Conservation (phyloP, 1,284 basidiomycete species). For the Testicularia cyperi region DNA sequence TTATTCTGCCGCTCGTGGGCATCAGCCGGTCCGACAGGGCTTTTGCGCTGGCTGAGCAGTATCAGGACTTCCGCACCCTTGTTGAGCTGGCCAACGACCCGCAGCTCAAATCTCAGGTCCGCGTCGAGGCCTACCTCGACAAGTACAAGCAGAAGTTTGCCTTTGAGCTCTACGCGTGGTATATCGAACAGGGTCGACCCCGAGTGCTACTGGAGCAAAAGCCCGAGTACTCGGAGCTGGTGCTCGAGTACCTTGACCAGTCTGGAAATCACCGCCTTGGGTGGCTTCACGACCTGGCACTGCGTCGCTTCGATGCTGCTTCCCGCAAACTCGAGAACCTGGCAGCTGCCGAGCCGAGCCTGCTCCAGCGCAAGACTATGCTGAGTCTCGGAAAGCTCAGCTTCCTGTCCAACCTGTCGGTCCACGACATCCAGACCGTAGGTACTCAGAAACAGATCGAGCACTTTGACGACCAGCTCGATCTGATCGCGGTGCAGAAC, state of each 20-base stretch:
- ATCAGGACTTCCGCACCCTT: conserved; percentile 78
- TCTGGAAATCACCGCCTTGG: conserved; percentile 68
- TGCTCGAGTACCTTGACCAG: conserved; percentile 75
- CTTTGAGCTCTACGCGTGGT: conserved; percentile 77
- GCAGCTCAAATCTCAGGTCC: conserved; percentile 37
- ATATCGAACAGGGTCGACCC: conserved; percentile 67
- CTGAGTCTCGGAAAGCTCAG: conserved; percentile 87
- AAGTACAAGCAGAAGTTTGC: conserved; percentile 82
- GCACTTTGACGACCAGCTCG: conserved; percentile 64
- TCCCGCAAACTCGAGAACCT: conserved; percentile 68
- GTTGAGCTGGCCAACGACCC: conserved; percentile 75
- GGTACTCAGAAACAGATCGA: conserved; percentile 58
- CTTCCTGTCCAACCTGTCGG: conserved; percentile 66
- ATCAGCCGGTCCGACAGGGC: conserved; percentile 72
- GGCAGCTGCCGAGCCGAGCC: conserved; percentile 64
- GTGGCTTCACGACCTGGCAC: conserved; percentile 86
- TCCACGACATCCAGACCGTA: conserved; percentile 23
- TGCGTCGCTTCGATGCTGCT: conserved; percentile 70
- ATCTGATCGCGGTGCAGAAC: conserved; percentile 66
- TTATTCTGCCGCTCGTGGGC: conserved; percentile 74
- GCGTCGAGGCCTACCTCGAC: conserved; percentile 71
- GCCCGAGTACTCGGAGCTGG: conserved; percentile 67
- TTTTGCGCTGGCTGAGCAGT: conserved; percentile 79
- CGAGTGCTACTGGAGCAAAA: conserved; percentile 76
- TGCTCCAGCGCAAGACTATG: conserved; percentile 68